These are phyloP conservation scores for Vigna reflexopilosa DNA, from an alignment of 306 rosid genomes.

Conservation along the genomic window DNA sequence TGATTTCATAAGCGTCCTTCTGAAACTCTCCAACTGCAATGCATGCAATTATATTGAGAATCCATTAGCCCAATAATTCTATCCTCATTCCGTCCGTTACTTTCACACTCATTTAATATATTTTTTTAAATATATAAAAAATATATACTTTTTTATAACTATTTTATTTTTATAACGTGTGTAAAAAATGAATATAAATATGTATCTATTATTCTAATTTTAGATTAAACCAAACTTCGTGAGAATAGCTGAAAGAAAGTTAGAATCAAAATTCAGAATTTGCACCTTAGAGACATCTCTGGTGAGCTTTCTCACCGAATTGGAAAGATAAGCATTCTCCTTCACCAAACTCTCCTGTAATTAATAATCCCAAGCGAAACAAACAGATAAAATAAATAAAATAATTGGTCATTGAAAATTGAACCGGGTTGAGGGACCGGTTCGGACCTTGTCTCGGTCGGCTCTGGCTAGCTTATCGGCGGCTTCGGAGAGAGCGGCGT, in stretches of 20 bases:
- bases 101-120: too few relatives aligned
- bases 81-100: neutral
- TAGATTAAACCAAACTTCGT: neutral
- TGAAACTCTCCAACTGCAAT: constrained; percentile 87
- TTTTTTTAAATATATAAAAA: too few relatives aligned
- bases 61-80: neutral
- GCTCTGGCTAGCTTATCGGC: constrained; percentile 65
- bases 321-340: constrained; percentile 71
- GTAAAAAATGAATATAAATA: too few relatives aligned
- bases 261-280: neutral
- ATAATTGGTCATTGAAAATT: neutral
- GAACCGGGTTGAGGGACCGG: constrained; percentile 12
- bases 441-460: constrained; percentile 65
- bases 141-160: too few relatives aligned
- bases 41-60: constrained; percentile 6
- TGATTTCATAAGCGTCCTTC: constrained; percentile 89
- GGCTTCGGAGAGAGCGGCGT: constrained; percentile 62
- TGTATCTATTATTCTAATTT: too few relatives aligned
- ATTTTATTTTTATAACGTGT: too few relatives aligned
- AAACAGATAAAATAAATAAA: neutral
- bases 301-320: constrained; percentile 73
- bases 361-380: neutral
- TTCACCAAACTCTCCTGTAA: constrained; percentile 68
- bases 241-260: neutral
- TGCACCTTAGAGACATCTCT: constrained; percentile 93